Evolutionary conservation across 257 asterid genomes (phyloP), one percentile per base, ranked within the genome.

Genomic region (Thymus quinquecostatus): DNA sequence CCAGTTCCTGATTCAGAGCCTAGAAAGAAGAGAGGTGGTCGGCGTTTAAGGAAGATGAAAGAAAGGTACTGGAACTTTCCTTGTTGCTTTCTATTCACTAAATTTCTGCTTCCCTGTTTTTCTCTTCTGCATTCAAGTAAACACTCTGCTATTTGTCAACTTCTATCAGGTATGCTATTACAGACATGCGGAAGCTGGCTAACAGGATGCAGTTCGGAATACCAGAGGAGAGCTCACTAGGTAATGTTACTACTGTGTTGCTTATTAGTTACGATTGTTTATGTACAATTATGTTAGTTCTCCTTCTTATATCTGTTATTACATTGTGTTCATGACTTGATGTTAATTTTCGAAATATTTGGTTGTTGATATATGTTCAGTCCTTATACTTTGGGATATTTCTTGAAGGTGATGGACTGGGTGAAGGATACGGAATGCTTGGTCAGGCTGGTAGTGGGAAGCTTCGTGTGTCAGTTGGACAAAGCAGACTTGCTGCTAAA

Each of bases 371-470:
- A 34, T 14, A 3, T 38, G 63, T 5, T 53, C 36, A 34, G 32
- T 75, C 63, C 47, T 64, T 50, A 57, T 62, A n/a, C 53, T 55
- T 44, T 14, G 14, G 62, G 14, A 11, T 70, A 55, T 78, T 72
- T 55, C 61, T 75, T 78, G 80, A 61, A 94, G 99, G 99, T 71
- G 99, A 94, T 86, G 99, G 97, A 62, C 90, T 94, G 34, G 99
- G 99, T 6, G 99, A 94, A 87, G 99, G 99, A n/a, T 94, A 94
- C 68, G 99, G 99, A 75, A 94, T 94, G 99, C 96, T 94, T 9
- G 99, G 99, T 65, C 97, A 94, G 79, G 92, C 97, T 76, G 97
- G 99, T 56, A 94, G 89, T 65, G 99, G 99, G 47, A 94, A 91
- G 81, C 79, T 94, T 72, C 97, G 99, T 44, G 95, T 94, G 43